Percentiles rank a stretch among this genome's conserved stretches.
Evolutionary conservation across 1,284 basidiomycete species (phyloP).

Genomic region (Clitocybe nebularis): DNA sequence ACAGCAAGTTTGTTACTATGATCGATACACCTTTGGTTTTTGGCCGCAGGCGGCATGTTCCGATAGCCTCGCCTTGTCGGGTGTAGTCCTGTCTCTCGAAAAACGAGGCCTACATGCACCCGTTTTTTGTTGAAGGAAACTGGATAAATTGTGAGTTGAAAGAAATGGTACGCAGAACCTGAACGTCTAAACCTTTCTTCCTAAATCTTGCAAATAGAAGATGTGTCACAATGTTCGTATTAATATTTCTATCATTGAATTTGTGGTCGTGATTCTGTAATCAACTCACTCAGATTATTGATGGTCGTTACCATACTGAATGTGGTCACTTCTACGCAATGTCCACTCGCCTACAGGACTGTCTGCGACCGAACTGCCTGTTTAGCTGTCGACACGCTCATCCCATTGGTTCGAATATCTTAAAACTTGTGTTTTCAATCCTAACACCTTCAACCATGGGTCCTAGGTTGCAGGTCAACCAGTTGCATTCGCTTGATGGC

Average conservation of each 20-base stretch:
- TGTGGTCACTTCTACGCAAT: slow-evolving; percentile 77
- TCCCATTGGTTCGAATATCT: slow-evolving; percentile 41
- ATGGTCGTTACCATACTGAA: slow-evolving; percentile 67
- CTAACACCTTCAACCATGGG: background rate
- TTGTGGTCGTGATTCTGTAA: slow-evolving; percentile 11
- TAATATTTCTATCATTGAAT: slow-evolving; percentile 12
- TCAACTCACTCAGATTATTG: slow-evolving; percentile 53
- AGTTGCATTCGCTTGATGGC: slow-evolving; percentile 66
- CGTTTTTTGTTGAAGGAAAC: slow-evolving; percentile 16
- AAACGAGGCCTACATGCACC: slow-evolving; percentile 41
- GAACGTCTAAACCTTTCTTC: slow-evolving; percentile 6
- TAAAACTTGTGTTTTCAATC: background rate
- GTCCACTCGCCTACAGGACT: slow-evolving; percentile 68
- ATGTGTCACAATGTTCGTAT: slow-evolving; percentile 77
- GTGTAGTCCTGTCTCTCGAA: slow-evolving; percentile 25
- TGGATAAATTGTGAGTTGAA: slow-evolving; percentile 16
- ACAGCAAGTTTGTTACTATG: slow-evolving; percentile 6
- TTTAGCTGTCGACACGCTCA: slow-evolving; percentile 69
- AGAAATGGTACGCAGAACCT: background rate
- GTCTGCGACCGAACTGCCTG: slow-evolving; percentile 56
- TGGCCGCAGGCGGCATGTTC: slow-evolving; percentile 25
- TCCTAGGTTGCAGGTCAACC: slow-evolving; percentile 54
- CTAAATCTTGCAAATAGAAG: slow-evolving; percentile 16
- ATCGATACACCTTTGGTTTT: slow-evolving; percentile 1
- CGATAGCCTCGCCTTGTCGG: slow-evolving; percentile 37